A percentile compares a stretch with the other conserved stretches of the same genome.
These are phyloP conservation scores for Thelonectria discophora DNA, from an alignment of 2,329 filamentous ascomycete species.

Conservation along the genomic window DNA sequence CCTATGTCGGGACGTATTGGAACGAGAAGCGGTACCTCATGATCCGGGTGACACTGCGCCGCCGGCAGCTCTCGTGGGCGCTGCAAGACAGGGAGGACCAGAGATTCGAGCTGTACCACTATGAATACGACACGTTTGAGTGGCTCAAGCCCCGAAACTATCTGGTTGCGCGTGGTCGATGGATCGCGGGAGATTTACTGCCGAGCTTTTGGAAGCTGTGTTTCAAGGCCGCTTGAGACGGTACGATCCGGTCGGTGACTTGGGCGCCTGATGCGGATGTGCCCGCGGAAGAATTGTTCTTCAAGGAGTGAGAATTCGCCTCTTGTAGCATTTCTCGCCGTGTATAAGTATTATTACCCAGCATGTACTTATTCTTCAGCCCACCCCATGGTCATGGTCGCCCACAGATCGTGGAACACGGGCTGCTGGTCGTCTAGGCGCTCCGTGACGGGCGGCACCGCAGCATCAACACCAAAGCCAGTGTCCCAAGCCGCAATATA, in stretches of 20 bases:
- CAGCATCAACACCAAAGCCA: conserved; percentile 37
- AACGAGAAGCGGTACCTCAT: background rate
- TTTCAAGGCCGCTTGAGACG: background rate
- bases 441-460: conserved; percentile 8
- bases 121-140: background rate
- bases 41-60: background rate
- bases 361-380: conserved; percentile 34
- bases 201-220: background rate
- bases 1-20: background rate
- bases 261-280: background rate
- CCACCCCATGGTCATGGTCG: conserved; percentile 59
- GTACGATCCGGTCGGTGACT: background rate
- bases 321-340: no score
- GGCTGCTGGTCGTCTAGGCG: conserved; percentile 35
- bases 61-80: background rate
- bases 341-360: conserved; percentile 6
- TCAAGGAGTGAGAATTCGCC: background rate
- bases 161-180: background rate
- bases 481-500: conserved; percentile 58
- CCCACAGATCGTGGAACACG: conserved; percentile 57
- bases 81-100: background rate
- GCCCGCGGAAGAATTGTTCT: background rate
- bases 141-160: background rate
- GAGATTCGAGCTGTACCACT: background rate
- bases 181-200: background rate